Evolutionary conservation across 2,329 filamentous ascomycete genomes (phyloP), one percentile per base, ranked within the genome.

Genomic region (Polytolypa hystricis): DNA sequence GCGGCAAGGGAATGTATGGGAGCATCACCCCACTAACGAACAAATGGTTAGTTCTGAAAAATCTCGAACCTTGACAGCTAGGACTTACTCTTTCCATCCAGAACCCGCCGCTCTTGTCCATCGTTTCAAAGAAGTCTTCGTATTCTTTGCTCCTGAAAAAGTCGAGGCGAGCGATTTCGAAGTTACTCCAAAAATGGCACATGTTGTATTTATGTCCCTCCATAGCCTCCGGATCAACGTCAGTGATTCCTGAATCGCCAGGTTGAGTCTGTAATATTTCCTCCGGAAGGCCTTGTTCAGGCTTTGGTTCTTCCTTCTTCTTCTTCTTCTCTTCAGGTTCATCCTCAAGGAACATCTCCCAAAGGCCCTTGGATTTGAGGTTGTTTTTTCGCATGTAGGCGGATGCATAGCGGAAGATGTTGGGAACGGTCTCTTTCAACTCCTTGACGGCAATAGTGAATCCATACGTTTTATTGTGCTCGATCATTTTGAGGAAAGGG

Each of bases 131-230:
- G 61, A 98, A 98, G 47, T 95, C 91, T 51, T 93, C 82, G 58
- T 98, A 98, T 55, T 86, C 83, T 64, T 94, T 89, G 68, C 87
- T 95, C 50, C 91, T 78, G 74, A 96, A 96, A 77, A 86, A 98
- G 64, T 84, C 81, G 42, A 98, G 73, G 41, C 79, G 78, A 10
- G 91, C 91, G 64, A 98, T 98, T 62, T 98, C 91, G 49, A 98
- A 98, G 61, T 98, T 98, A 60, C 86, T 94, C 91, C 91, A 98
- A 69, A 95, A 98, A 68, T 98, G 91, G 60, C 91, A 98, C 91
- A 98, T 98, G 66, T 98, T 98, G 71, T 98, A 98, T 51, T 79
- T 84, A 60, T 98, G 91, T 45, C 86, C 85, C 57, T 96, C 89
- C 91, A 98, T 98, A 28, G 79, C 75, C 54, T 96, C 87, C 0